These are phyloP conservation scores for Debaryomyces coudertii DNA, from an alignment of 1,139 yeast species.

Conservation along the genomic window DNA sequence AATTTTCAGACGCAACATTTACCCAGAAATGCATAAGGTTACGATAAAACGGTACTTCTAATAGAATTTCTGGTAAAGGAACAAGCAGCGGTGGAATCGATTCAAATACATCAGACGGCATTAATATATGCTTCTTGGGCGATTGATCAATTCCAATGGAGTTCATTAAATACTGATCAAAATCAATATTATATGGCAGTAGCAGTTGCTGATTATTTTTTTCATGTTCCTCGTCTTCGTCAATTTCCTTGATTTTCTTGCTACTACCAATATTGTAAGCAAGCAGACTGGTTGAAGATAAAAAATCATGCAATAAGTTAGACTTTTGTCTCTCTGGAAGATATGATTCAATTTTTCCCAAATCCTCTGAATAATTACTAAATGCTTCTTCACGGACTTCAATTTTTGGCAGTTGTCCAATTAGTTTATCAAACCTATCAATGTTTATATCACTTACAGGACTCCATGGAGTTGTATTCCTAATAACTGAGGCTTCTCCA, in stretches of 20 bases:
- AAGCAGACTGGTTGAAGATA: constrained; percentile 10
- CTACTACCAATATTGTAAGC: constrained; percentile 3
- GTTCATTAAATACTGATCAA: constrained; percentile 1
- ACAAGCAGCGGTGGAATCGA: constrained; percentile 52
- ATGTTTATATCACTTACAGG: background rate
- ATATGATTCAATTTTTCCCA: constrained; percentile 20
- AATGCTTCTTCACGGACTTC: constrained; percentile 9
- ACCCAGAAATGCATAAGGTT: constrained; percentile 67
- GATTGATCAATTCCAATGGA: background rate
- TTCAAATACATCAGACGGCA: constrained; percentile 15
- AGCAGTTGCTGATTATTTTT: background rate
- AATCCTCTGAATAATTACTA: constrained; percentile 25
- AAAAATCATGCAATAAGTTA: constrained; percentile 15
- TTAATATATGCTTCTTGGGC: background rate
- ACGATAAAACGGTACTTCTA: constrained; percentile 60
- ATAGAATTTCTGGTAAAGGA: constrained; percentile 61
- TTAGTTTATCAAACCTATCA: background rate
- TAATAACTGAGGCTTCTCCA: background rate
- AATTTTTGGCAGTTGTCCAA: background rate
- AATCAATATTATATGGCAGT: background rate
- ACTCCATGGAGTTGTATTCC: background rate
- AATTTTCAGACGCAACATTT: constrained; percentile 59
- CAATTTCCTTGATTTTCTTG: constrained; percentile 10
- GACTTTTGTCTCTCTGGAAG: constrained; percentile 11
- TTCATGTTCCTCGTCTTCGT: constrained; percentile 16